Evolutionary conservation across 352 stramenopile species (phyloP), one percentile per base, ranked within the genome.

Genomic region (Globisporangium nodosum): DNA sequence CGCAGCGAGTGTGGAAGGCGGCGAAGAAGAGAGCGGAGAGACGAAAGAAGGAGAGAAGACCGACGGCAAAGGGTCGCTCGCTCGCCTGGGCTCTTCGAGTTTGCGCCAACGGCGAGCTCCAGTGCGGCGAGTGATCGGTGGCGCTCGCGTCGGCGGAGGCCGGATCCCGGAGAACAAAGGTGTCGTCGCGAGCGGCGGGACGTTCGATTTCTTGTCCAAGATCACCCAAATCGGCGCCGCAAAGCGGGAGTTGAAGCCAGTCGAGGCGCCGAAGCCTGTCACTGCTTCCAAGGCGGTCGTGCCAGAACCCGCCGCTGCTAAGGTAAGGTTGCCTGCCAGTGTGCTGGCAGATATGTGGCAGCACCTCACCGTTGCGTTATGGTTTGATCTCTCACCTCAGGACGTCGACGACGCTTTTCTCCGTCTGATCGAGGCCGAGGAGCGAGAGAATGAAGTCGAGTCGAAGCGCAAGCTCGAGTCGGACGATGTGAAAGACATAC

Each of bases 181-280:
- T 24, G 67, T 84, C 6, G 85, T 94, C 24, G 85, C 82, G 12
- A 87, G 76, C 55, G 85, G 85, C 21, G 81, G 83, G 0, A 92
- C 85, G 40, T 90, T 94, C 60, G 85, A 94, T 56, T 94, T 94
- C 31, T 55, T 94, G 55, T 86, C 78, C n/a, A 94, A 90, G 66
- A 91, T 94, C 37, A 76, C 64, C 18, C 53, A 76, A 16, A 63
- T 74, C 21, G 68, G 66, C 18, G 63, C 56, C 0, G 54, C 54
- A 20, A 73, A 76, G 57, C 54, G 54, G 21, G 54, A 68, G 33
- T 54, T 52, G 31, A 65, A 69, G 47, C 46, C 52, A 24, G 24
- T 52, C 2, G 53, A 62, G 8, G 40, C 58, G 12, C 11, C 45
- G 5, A 54, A 56, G 35, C 56, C 61, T 5, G 30, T 21, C 37